A percentile compares a stretch with the other conserved stretches of the same genome.
phyloP scores from a whole-genome alignment of 1,139 yeast genomes.

The Yamadazyma dendronema region DNA sequence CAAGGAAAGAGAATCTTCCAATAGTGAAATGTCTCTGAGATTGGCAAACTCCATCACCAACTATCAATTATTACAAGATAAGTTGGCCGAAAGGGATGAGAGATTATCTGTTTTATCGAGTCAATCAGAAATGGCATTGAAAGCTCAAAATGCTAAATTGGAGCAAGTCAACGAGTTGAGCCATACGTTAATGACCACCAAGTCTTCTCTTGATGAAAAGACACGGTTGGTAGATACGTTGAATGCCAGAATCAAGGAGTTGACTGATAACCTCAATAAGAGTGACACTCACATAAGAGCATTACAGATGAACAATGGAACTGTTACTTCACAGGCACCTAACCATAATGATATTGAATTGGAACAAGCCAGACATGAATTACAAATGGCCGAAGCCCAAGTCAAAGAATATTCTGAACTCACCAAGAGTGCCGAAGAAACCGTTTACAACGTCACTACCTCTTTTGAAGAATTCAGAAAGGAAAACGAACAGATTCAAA shows the following conservation, averaged over 20 bases:
- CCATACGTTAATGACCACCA: conserved; percentile 39
- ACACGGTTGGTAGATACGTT: conserved; percentile 25
- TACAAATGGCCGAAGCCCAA: conserved; percentile 38
- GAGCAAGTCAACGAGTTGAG: conserved; percentile 58
- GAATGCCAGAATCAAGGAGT: conserved; percentile 22
- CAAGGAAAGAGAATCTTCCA: conserved; percentile 58
- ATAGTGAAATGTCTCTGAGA: conserved; percentile 50
- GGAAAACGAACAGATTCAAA: conserved; percentile 19
- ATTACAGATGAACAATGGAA: conserved; percentile 12
- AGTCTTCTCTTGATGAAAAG: conserved; percentile 37
- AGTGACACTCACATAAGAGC: conserved; percentile 18
- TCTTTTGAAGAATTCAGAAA: conserved; percentile 36
- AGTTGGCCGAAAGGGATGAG: conserved; percentile 50
- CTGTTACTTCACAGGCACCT: conserved; percentile 5
- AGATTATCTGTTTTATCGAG: conserved; percentile 44
- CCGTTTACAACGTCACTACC: conserved; percentile 36
- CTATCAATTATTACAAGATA: conserved; percentile 51
- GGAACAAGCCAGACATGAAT: conserved; percentile 35
- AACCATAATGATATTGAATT: conserved; percentile 22
- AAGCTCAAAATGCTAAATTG: conserved; percentile 65
- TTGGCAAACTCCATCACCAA: conserved; percentile 50
- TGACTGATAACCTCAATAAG: conserved; percentile 15
- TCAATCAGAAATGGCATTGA: conserved; percentile 56
- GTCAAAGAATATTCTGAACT: conserved; percentile 37
- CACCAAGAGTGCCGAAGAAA: conserved; percentile 43